Conservation (phyloP, 2,329 filamentous ascomycete genomes). For the Alternaria burnsii region DNA sequence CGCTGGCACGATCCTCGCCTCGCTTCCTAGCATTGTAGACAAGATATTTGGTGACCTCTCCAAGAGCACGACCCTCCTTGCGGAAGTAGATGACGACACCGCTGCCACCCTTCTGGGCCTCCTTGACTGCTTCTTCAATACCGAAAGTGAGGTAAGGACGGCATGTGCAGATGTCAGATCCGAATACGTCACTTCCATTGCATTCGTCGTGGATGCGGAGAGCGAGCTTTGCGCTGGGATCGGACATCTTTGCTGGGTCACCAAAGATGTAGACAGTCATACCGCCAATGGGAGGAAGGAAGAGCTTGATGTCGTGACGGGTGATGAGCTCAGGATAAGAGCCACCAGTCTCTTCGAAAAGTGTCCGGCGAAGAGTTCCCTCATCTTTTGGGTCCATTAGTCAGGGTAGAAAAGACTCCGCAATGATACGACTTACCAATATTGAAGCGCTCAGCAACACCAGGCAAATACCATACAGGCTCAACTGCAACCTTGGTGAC, state of each 20-base stretch:
- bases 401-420: not conserved
- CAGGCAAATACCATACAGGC: constrained; percentile 71
- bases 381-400: constrained; percentile 68
- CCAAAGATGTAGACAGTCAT: constrained; percentile 98
- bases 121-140: constrained; percentile 96
- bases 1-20: constrained; percentile 78
- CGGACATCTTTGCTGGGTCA: constrained; percentile 91
- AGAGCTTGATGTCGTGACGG: constrained; percentile 91
- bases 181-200: constrained; percentile 97
- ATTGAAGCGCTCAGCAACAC: constrained; percentile 87
- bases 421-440: constrained; percentile 66
- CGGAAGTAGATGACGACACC: constrained; percentile 98
- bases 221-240: constrained; percentile 80
- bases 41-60: constrained; percentile 89
- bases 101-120: constrained; percentile 91
- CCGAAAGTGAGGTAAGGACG: constrained; percentile 95
- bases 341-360: constrained; percentile 96
- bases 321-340: constrained; percentile 98
- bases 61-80: constrained; percentile 92
- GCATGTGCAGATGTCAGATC: constrained; percentile 97
- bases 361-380: constrained; percentile 79
- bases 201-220: constrained; percentile 88
- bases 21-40: constrained; percentile 84
- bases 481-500: constrained; percentile 98
- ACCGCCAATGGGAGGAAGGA: constrained; percentile 93